Evolutionary conservation across 1,284 basidiomycete species (phyloP), one percentile per base, ranked within the genome.

Genomic region (Leccinum variabile): DNA sequence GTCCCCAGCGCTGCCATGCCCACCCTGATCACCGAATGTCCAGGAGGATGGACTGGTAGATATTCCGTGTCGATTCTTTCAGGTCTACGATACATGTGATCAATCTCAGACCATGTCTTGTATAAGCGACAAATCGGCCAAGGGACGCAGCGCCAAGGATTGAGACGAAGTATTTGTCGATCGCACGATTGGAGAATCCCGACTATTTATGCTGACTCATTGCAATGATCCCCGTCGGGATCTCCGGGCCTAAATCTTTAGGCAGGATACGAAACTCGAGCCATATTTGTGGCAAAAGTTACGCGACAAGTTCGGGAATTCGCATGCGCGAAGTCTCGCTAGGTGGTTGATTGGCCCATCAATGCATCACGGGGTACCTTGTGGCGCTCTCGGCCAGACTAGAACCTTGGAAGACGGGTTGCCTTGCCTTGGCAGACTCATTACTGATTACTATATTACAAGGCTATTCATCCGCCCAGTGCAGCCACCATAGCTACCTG

Each of bases 1-100:
- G 44, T 59, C 56, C 61, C 54, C 70, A 70, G 68, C 18, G 14
- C 49, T 54, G 64, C 66, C 25, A 6, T 28, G 11, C 13, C 46
- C 22, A 44, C 59, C 32, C 41, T 14, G 37, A 60, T 3, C 37
- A 59, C 52, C 25, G n/a, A 41, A 67, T 61, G 13, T 61, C 14
- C 18, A 25, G 53, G 54, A 56, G 41, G 25, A 14, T 14, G 2
- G 25, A 37, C 5, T 13, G 30, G 53, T 4, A 56, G 53, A 28
- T 54, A 22, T 63, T 46, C 39, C 14, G 16, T 14, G 18, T 54
- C 50, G 49, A 65, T 65, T 46, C 54, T 44, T 54, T 6, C 7
- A 37, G 63, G 64, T 68, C 49, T 66, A 37, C 13, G 18, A 59
- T 60, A 25, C 14, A 22, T 22, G 22, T 22, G 22, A 22, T 22